Conservation (phyloP, 345 rosid species). For the Pistacia vera region DNA sequence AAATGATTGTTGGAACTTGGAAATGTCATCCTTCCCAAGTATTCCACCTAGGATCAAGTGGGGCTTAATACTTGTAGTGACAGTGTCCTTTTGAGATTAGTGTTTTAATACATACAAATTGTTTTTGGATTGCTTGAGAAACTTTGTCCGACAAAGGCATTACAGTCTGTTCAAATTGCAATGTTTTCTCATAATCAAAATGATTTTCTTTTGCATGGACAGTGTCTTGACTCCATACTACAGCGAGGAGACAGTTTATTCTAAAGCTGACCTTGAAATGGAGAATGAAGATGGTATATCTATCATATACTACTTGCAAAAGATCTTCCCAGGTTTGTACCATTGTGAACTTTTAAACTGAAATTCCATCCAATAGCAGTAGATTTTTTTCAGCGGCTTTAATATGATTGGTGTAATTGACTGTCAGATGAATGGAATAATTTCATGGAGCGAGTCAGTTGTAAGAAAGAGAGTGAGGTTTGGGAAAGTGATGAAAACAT, state of each 20-base stretch:
- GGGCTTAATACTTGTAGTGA: too few relatives aligned
- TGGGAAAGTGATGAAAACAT: constrained; percentile 93
- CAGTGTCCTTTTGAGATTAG: background rate
- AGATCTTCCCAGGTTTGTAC: constrained; percentile 81
- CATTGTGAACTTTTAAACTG: constrained; percentile 15
- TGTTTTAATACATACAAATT: background rate
- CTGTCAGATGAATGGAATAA: constrained; percentile 92
- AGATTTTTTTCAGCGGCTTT: constrained; percentile 14
- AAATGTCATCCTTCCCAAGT: background rate
- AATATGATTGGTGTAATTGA: constrained; percentile 7
- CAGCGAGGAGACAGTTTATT: constrained; percentile 95
- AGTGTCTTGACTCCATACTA: constrained; percentile 98
- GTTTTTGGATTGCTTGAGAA: constrained; percentile 10
- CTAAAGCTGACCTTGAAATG: constrained; percentile 85
- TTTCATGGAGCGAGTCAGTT: constrained; percentile 83
- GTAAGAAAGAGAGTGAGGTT: constrained; percentile 68
- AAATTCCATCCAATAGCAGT: background rate
- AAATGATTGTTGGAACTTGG: constrained; percentile 8
- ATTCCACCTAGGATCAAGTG: background rate
- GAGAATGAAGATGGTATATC: constrained; percentile 99
- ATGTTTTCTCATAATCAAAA: constrained; percentile 2
- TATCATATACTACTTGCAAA: constrained; percentile 90
- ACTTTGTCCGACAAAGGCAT: background rate
- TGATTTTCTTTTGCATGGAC: constrained; percentile 31
- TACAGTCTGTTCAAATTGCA: constrained; percentile 1